Base-by-base conservation (phyloP, 1,284 basidiomycete species). In the Rhodotorula mucilaginosa region DNA sequence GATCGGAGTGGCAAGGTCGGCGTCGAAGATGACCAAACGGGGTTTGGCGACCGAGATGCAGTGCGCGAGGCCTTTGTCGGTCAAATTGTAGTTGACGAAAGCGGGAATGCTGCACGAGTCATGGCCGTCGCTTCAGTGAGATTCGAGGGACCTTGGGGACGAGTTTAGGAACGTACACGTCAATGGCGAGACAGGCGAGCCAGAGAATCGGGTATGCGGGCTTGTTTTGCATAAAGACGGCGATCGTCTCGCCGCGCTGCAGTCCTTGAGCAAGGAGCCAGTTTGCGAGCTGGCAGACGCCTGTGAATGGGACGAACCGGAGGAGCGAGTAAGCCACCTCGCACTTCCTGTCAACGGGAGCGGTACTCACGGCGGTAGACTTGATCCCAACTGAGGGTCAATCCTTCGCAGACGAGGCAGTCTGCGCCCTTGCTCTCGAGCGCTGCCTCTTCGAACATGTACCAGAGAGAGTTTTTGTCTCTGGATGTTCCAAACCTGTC, bases 61-160 rank as follows among this genome's bases (percentile, higher is more conserved):
- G 73, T 81, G 81, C 26, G 73, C 60, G 29, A 81, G 71, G 8
- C 78, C 77, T 19, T 73, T 70, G 58, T 74, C 80, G 15, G 78
- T 79, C 34, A 81, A 72, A 61, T 78, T 78, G 74, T 78, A 79
- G 76, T 81, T 81, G 76, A 81, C 80, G 71, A 81, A 81, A 1
- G 79, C 81, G 8, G 81, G 80, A 6, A 79, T 64, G 56, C 69
- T 72, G 64, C 12, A 3, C 19, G 15, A 23, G 0, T 44, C 26
- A 23, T 21, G 10, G 47, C 3, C 19, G 29, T 2, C 19, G 13
- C 5, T 3, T 21, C 39, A 52, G 46, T 34, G n/a, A 21, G 8
- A 1, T 10, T 1, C 18, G 23, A 8, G 13, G n/a, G n/a, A n/a
- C n/a, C n/a, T n/a, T n/a, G n/a, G n/a, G n/a, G n/a, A n/a, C n/a